phyloP scores from a whole-genome alignment of 2,329 filamentous ascomycete species.

The Alternaria ventricosa region DNA sequence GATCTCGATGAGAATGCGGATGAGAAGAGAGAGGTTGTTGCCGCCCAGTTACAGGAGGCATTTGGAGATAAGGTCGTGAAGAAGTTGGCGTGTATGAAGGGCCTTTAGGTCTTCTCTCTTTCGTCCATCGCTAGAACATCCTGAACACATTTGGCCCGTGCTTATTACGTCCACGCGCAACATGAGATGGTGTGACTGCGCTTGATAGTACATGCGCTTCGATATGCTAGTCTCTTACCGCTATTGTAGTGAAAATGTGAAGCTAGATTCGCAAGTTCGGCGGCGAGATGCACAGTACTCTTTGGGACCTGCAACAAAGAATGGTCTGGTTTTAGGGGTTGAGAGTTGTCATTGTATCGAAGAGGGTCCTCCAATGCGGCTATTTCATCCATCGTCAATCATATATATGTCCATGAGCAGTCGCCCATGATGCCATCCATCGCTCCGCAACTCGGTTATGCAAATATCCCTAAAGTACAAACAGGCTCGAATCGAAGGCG shows the following conservation, averaged over 20 bases:
- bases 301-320: not conserved
- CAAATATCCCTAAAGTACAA: constrained; percentile 49
- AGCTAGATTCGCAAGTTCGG: not conserved
- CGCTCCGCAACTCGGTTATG: constrained; percentile 32
- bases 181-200: not conserved
- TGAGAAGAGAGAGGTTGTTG: constrained; percentile 40
- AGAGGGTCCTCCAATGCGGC: constrained; percentile 13
- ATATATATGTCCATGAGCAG: constrained; percentile 14
- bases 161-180: not conserved
- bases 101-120: constrained; percentile 1
- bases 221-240: not conserved
- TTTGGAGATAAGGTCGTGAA: constrained; percentile 44
- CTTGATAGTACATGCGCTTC: not conserved
- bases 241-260: not conserved
- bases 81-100: constrained; percentile 36
- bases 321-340: constrained; percentile 1
- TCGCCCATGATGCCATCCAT: constrained; percentile 10
- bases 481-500: constrained; percentile 16
- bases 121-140: not conserved
- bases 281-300: not conserved
- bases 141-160: not conserved
- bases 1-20: constrained; percentile 33
- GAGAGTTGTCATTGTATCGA: constrained; percentile 20
- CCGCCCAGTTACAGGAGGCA: constrained; percentile 35
- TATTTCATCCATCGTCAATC: constrained; percentile 14